Evolutionary conservation across 495 filamentous ascomycete genomes (phyloP).

Genomic region (Trichoderma gamsii): DNA sequence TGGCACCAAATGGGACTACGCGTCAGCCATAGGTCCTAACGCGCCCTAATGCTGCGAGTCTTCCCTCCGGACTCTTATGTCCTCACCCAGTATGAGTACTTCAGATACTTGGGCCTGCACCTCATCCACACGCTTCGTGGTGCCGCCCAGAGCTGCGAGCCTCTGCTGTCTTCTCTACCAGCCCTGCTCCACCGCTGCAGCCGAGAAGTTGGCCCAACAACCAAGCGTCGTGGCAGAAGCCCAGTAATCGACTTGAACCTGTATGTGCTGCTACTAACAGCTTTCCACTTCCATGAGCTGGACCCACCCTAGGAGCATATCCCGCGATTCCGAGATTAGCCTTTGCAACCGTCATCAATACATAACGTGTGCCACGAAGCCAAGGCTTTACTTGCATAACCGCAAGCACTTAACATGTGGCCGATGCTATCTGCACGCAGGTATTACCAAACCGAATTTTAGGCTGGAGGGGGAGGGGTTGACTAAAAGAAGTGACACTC

Average conservation of each 20-base stretch:
- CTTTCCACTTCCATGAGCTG: too few relatives aligned
- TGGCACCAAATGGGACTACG: too few relatives aligned
- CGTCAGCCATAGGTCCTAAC: too few relatives aligned
- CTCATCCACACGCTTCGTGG: background rate
- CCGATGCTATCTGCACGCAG: background rate
- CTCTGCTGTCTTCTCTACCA: background rate
- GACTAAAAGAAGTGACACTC: background rate
- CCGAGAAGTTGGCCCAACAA: slow-evolving; percentile 2
- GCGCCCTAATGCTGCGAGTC: too few relatives aligned
- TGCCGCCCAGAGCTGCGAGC: slow-evolving; percentile 2
- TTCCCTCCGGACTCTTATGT: too few relatives aligned
- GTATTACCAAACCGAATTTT: background rate
- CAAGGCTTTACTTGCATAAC: background rate
- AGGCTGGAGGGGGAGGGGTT: background rate
- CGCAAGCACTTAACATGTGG: slow-evolving; percentile 2
- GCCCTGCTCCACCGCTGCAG: slow-evolving; percentile 6
- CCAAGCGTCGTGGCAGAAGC: background rate
- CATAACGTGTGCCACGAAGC: background rate
- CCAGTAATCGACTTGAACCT: background rate
- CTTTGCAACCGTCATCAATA: slow-evolving; percentile 1
- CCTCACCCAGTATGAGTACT: too few relatives aligned
- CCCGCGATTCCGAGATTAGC: background rate
- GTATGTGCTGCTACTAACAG: too few relatives aligned
- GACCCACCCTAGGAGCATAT: too few relatives aligned
- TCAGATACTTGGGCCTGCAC: too few relatives aligned